phyloP scores from a whole-genome alignment of 106 monocot genomes.

The Platanthera zijinensis region DNA sequence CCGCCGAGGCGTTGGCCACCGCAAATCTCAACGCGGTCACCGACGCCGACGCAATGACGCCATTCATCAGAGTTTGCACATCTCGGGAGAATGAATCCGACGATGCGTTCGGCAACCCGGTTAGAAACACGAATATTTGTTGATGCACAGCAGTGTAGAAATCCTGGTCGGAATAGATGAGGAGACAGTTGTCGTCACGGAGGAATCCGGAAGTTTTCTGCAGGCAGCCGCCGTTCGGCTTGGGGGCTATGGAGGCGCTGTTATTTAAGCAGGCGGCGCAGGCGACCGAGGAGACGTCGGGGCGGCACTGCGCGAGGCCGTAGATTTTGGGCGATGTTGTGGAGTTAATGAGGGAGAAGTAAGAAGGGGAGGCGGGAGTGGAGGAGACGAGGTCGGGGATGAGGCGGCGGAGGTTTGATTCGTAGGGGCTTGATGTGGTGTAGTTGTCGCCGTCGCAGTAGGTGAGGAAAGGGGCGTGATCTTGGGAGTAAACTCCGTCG shows the following conservation, averaged over 20 bases:
- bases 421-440: not conserved
- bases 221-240: not conserved
- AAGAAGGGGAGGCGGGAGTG: not conserved
- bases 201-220: not conserved
- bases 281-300: not conserved
- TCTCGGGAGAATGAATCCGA: not conserved
- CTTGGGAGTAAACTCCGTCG: not conserved
- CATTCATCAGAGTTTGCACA: not conserved
- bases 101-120: not conserved
- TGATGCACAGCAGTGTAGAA: not conserved
- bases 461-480: not conserved
- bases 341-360: not conserved
- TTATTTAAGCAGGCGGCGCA: not conserved
- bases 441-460: not conserved
- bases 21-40: not conserved
- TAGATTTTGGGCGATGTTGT: not conserved
- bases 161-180: not conserved
- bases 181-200: not conserved
- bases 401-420: not conserved
- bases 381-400: not conserved
- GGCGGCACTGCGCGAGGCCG: conserved; percentile 7
- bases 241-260: too few relatives aligned
- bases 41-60: not conserved
- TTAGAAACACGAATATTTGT: not conserved
- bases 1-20: not conserved